Conservation (phyloP, 108 stramenopile species). For the Pseudonitzschia pungens region DNA sequence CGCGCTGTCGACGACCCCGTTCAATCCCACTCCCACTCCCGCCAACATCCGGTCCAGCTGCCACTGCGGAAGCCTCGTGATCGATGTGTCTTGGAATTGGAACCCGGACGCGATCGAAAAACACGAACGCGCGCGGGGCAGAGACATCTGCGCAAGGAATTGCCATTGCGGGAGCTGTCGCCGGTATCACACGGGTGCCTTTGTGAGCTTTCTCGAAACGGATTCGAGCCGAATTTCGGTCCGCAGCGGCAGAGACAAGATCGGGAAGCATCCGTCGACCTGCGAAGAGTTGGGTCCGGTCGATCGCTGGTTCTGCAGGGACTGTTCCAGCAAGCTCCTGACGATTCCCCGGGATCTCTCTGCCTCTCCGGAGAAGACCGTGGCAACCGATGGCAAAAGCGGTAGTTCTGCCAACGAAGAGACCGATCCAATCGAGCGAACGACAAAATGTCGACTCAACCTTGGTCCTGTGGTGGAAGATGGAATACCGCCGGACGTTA, state of each 20-base stretch:
- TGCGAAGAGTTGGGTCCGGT: constrained; percentile 28
- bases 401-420: neutral
- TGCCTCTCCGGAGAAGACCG: neutral
- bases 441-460: neutral
- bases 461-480: neutral
- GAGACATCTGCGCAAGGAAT: neutral
- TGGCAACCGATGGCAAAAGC: neutral
- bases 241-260: neutral
- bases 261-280: constrained; percentile 1
- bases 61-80: neutral
- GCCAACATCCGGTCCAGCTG: neutral
- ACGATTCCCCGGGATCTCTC: neutral
- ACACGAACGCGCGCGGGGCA: neutral
- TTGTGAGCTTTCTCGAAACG: constrained; percentile 26
- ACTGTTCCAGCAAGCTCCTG: constrained; percentile 38
- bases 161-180: constrained; percentile 43
- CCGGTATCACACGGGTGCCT: constrained; percentile 35
- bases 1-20: neutral
- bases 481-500: neutral
- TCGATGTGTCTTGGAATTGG: neutral
- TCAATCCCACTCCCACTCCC: neutral
- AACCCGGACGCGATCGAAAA: too few species aligned
- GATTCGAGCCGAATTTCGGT: neutral
- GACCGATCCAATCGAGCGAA: neutral
- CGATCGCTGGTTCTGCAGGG: constrained; percentile 32